phyloP scores from a whole-genome alignment of 495 filamentous ascomycete genomes.

The Sabuloglossum arenarium region DNA sequence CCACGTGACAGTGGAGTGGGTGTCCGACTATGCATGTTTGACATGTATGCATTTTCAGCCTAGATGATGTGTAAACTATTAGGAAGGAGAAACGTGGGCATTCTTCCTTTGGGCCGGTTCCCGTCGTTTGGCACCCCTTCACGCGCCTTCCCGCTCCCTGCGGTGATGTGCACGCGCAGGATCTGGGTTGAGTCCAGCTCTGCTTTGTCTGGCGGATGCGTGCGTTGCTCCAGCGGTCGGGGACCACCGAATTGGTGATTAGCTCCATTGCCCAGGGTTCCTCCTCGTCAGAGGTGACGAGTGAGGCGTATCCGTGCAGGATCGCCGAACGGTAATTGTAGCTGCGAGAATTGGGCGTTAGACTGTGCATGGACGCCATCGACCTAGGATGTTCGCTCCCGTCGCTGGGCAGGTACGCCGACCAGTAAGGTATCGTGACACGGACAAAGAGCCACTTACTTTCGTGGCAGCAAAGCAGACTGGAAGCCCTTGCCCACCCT shows the following conservation, averaged over 20 bases:
- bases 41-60: too few relatives aligned
- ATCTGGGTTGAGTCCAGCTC: conserved; percentile 67
- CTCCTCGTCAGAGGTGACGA: conserved; percentile 46
- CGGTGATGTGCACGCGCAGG: conserved; percentile 43
- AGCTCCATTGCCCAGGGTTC: conserved; percentile 69
- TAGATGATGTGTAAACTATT: too few relatives aligned
- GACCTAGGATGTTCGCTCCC: conserved; percentile 23
- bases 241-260: conserved; percentile 55
- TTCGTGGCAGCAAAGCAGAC: conserved; percentile 45
- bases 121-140: conserved; percentile 51
- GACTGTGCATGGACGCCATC: conserved; percentile 41
- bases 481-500: conserved; percentile 28
- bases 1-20: too few relatives aligned
- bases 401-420: conserved; percentile 25
- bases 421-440: not conserved
- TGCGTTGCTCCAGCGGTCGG: conserved; percentile 45
- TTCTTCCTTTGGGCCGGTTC: too few relatives aligned
- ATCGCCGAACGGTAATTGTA: conserved; percentile 81
- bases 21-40: too few relatives aligned
- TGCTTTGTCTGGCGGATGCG: conserved; percentile 44
- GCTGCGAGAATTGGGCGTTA: conserved; percentile 51
- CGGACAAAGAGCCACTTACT: conserved; percentile 1
- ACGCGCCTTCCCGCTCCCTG: conserved; percentile 63
- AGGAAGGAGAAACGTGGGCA: too few relatives aligned
- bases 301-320: conserved; percentile 50